Percentiles rank a stretch among this genome's conserved stretches.
Conservation (phyloP, 1,284 basidiomycete species). For the Ceratobasidium sp. region DNA sequence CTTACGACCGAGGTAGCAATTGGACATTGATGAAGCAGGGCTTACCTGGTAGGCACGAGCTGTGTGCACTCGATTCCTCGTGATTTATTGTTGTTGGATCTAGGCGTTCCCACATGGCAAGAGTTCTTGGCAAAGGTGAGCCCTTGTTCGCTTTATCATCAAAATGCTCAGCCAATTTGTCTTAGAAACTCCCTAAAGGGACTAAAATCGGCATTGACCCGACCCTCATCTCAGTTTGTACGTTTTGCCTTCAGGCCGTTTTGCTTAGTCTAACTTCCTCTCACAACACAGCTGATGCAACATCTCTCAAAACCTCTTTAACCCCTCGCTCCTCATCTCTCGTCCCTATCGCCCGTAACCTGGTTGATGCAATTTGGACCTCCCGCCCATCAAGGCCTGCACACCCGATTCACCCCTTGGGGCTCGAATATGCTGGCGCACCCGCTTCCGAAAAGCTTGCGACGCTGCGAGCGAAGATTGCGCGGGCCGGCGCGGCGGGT, state of each 20-base stretch:
- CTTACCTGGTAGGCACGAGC: slow-evolving; percentile 67
- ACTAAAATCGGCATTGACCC: slow-evolving; percentile 87
- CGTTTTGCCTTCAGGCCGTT: slow-evolving; percentile 49
- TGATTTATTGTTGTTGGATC: slow-evolving; percentile 40
- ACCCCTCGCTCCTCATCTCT: slow-evolving; percentile 68
- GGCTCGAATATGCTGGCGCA: slow-evolving; percentile 77
- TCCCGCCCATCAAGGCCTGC: slow-evolving; percentile 76
- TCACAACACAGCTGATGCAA: slow-evolving; percentile 68
- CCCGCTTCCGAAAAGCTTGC: slow-evolving; percentile 75
- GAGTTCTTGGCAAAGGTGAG: slow-evolving; percentile 82
- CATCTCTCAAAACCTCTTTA: slow-evolving; percentile 68
- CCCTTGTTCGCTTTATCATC: slow-evolving; percentile 19
- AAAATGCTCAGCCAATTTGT: neutral
- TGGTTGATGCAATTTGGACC: slow-evolving; percentile 87
- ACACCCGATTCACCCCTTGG: slow-evolving; percentile 78
- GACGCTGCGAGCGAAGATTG: slow-evolving; percentile 74
- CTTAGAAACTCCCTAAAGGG: slow-evolving; percentile 71
- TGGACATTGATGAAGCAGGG: slow-evolving; percentile 96
- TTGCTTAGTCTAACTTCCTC: neutral
- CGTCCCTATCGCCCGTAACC: slow-evolving; percentile 71
- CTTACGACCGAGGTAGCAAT: slow-evolving; percentile 65
- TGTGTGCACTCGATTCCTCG: slow-evolving; percentile 15
- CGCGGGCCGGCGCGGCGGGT: slow-evolving; percentile 68
- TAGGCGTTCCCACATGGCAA: slow-evolving; percentile 91
- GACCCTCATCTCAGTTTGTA: slow-evolving; percentile 76